Evolutionary conservation across 805 yeast species (phyloP).

Genomic region (Saccharomycopsis oosterbeekiorum): DNA sequence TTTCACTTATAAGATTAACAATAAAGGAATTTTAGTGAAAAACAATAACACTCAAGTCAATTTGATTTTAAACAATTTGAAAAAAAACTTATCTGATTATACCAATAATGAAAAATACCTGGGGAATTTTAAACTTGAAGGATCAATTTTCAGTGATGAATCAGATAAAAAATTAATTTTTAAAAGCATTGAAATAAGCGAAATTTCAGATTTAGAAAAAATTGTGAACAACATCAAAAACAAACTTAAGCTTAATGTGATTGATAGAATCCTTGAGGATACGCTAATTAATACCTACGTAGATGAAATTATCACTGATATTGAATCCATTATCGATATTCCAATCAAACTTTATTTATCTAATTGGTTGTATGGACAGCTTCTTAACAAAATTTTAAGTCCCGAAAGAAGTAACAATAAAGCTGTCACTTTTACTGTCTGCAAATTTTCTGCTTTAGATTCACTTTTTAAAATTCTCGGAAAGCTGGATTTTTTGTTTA

Average conservation of each 20-base stretch:
- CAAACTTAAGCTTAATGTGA: background rate
- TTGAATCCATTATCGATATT: background rate
- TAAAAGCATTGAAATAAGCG: background rate
- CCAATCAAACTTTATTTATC: slow-evolving; percentile 3
- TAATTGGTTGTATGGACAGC: slow-evolving; percentile 4
- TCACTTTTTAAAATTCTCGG: slow-evolving; percentile 2
- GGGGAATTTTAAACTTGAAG: background rate
- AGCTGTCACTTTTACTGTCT: background rate
- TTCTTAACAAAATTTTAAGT: background rate
- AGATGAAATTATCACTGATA: background rate
- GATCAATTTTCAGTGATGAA: background rate
- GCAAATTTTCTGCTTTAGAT: slow-evolving; percentile 3
- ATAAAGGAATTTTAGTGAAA: slow-evolving; percentile 1
- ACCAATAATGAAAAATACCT: background rate
- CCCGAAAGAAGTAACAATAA: background rate
- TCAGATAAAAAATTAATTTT: background rate
- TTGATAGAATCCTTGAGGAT: background rate
- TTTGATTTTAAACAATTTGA: slow-evolving; percentile 42
- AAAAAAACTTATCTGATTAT: slow-evolving; percentile 5
- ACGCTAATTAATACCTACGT: background rate
- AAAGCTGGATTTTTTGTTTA: slow-evolving; percentile 13
- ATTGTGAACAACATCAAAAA: background rate
- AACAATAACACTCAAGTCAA: slow-evolving; percentile 44
- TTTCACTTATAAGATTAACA: slow-evolving; percentile 7
- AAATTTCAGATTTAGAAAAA: background rate